Base-by-base conservation (phyloP, 2,329 filamentous ascomycete species). In the Penicillium sp. region DNA sequence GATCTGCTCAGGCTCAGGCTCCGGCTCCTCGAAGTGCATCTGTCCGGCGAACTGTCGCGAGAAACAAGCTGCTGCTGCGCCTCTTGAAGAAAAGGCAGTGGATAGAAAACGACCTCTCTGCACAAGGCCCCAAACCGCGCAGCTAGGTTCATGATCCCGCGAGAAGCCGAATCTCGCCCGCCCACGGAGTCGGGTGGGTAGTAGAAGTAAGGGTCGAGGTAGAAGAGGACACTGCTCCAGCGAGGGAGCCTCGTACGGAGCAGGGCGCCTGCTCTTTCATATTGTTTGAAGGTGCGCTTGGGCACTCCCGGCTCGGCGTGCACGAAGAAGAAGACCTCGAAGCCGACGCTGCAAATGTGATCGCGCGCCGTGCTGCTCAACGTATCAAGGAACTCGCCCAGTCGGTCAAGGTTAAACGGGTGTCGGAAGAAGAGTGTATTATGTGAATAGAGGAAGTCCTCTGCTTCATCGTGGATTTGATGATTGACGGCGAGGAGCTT, bases 271-370 rank as follows among this genome's bases (percentile, higher is more conserved):
- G 67, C 69, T 3, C 50, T 52, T 43, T 66, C 62, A 43, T 71
- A 71, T 52, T 69, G 57, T 25, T 54, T 63, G 27, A 69, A 50
- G 0, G 63, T 61, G 7, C 68, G 66, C 48, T 71, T 71, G 18
- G 68, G 66, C 16, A 68, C 65, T 8, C 63, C 67, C 2, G 57
- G 59, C 51, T 70, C 63, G n/a, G 56, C 58, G 46, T 71, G 68
- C 20, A 71, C 68, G 48, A 71, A 71, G 56, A 71, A 66, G 52
- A 62, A 68, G 13, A 71, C 44, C 56, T 71, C 69, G 43, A 71
- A 71, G 13, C 69, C 69, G 27, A 71, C 64, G 44, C 63, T 69
- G 48, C 65, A 68, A 45, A 70, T 68, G 22, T 62, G 62, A 2
- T 40, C 46, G 18, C 65, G 63, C 1, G 69, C 68, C 4, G 65